Percentiles rank a stretch among this genome's conserved stretches.
phyloP scores from a whole-genome alignment of 805 yeast genomes.

The Torulaspora gathmanii region DNA sequence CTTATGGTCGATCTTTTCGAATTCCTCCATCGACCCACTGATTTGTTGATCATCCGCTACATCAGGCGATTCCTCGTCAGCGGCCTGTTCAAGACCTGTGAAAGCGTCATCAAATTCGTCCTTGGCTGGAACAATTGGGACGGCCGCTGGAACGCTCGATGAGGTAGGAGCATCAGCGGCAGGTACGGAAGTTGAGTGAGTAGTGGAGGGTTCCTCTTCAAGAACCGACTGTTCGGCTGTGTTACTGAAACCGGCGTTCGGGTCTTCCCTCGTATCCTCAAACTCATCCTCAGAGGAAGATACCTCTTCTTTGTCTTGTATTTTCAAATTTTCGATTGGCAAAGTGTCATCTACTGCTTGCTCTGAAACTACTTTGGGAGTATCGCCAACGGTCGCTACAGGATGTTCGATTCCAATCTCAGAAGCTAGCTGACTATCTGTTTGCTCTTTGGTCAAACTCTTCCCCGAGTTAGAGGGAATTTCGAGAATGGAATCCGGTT shows the following conservation, averaged over 20 bases:
- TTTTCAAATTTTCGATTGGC: conserved; percentile 53
- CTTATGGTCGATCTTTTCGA: conserved; percentile 25
- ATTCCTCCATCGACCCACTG: conserved; percentile 25
- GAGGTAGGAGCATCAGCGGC: background rate
- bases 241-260: conserved; percentile 10
- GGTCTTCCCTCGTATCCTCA: conserved; percentile 28
- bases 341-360: conserved; percentile 46
- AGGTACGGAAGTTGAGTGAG: background rate
- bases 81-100: conserved; percentile 43
- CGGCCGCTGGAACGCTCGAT: background rate
- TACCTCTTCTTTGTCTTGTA: conserved; percentile 47
- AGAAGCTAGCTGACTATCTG: background rate
- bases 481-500: background rate
- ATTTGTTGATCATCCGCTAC: conserved; percentile 29
- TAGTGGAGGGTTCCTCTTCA: background rate
- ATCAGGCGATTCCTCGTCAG: conserved; percentile 37
- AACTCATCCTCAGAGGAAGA: conserved; percentile 42
- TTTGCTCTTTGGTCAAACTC: background rate
- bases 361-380: background rate
- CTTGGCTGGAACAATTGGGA: conserved; percentile 13
- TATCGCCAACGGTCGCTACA: background rate
- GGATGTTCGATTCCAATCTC: background rate
- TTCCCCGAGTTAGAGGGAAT: background rate
- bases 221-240: background rate
- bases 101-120: conserved; percentile 42